A percentile compares a stretch with the other conserved stretches of the same genome.
Evolutionary conservation across 352 stramenopile species (phyloP).

Genomic region (Blastocystis sp.): DNA sequence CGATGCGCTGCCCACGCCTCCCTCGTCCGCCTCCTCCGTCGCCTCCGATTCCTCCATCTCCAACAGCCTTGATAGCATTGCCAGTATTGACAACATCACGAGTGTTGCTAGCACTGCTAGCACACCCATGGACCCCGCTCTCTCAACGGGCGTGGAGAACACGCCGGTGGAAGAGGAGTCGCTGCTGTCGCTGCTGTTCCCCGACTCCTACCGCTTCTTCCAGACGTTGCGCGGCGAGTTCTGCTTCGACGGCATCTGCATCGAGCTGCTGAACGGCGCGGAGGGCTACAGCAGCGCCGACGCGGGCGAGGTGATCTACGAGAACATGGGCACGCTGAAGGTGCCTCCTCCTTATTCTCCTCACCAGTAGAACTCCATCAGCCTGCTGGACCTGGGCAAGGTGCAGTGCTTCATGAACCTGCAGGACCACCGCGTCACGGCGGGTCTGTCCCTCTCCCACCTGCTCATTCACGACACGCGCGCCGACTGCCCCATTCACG

Average conservation of each 20-base stretch:
- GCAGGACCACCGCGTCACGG: background rate
- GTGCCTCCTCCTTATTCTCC: background rate
- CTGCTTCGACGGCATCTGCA: constrained; percentile 59
- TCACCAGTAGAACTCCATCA: constrained; percentile 52
- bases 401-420: constrained; percentile 44
- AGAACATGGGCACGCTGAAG: constrained; percentile 47
- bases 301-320: constrained; percentile 36
- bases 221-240: constrained; percentile 32
- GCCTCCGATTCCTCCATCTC: background rate
- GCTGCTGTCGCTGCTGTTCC: background rate
- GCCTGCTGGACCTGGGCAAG: constrained; percentile 35
- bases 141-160: background rate
- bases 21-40: background rate
- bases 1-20: background rate
- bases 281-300: constrained; percentile 9
- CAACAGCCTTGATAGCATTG: background rate
- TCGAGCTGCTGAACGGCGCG: constrained; percentile 42
- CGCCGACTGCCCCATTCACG: constrained; percentile 8
- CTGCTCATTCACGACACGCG: constrained; percentile 33
- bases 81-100: background rate
- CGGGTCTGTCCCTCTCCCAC: constrained; percentile 29
- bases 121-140: background rate
- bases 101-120: no score
- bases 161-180: background rate
- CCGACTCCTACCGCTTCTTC: background rate